Evolutionary conservation across 495 filamentous ascomycete genomes (phyloP), one percentile per base, ranked within the genome.

Genomic region (Podospora didyma): DNA sequence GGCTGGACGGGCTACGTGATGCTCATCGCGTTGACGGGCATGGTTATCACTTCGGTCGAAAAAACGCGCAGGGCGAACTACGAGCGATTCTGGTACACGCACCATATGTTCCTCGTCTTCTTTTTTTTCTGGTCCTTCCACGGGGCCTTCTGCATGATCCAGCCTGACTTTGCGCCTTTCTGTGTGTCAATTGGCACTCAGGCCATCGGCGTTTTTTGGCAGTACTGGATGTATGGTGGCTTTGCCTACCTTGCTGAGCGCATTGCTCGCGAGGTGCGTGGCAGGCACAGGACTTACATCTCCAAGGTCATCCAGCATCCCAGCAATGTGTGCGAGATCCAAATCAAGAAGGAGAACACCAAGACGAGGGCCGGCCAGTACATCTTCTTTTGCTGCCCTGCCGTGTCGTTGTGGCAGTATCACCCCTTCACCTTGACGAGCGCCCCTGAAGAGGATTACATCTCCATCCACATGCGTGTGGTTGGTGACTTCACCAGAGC

Each of bases 231-330:
- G 77, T 85, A 85, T 66, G 86, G 86, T 49, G 88, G 85, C 48
- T 82, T 87, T 58, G 75, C 82, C 54, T 92, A 90, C 66, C 77
- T 92, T 24, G 77, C 79, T 35, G 88, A 92, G 69, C 75, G 86
- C 59, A 73, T 89, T 54, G 82, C 84, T 34, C 78, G 88, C 54
- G 88, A 90, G 69, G 70, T 89, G 50, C 82, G 86, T 49, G 86
- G 87, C 48, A 77, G 81, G 41, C 85, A 89, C 73, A 86, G 85
- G 75, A 89, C 88, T 7, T 88, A 85, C 67, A 87, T 92, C 59
- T 89, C 86, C 41, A 90, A 90, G 69, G 88, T 92, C 65, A 85
- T 92, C 59, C 87, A 90, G 69, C 88, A 92, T 71, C 88, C 88
- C 6, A 88, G 87, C 72, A 88, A 89, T 61, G 89, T 92, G 19